Conservation (phyloP, 2,329 filamentous ascomycete genomes). For the Colletotrichum sp. region DNA sequence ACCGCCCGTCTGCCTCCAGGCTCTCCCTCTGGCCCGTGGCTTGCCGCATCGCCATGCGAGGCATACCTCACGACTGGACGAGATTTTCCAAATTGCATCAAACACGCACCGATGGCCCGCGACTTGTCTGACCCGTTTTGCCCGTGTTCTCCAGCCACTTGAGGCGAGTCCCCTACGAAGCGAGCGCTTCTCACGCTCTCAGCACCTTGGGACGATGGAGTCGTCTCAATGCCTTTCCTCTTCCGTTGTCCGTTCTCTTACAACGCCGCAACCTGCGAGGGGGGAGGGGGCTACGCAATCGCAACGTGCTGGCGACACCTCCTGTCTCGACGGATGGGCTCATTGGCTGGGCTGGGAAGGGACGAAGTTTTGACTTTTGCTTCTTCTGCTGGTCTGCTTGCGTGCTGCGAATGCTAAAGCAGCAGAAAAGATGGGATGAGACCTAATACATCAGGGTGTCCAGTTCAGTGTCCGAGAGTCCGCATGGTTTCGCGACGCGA, state of each 20-base stretch:
- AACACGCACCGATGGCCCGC: neutral
- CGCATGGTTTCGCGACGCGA: neutral
- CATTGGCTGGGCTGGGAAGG: neutral
- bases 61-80: neutral
- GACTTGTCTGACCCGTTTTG: slow-evolving; percentile 7
- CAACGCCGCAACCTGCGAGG: neutral
- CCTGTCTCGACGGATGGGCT: slow-evolving; percentile 7
- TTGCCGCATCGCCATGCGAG: neutral
- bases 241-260: neutral
- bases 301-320: slow-evolving; percentile 5
- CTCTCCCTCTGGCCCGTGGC: neutral
- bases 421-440: neutral
- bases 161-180: slow-evolving; percentile 4
- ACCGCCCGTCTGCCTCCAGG: neutral
- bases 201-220: slow-evolving; percentile 9
- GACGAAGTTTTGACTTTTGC: neutral
- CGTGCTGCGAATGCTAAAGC: neutral
- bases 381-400: neutral
- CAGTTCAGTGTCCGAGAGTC: neutral
- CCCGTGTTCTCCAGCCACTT: neutral
- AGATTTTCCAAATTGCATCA: neutral
- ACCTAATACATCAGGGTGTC: neutral
- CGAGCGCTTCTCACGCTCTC: neutral
- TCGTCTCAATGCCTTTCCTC: neutral
- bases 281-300: neutral